phyloP scores from a whole-genome alignment of 148 eudicot genomes.

The Vaccinium macrocarpon region DNA sequence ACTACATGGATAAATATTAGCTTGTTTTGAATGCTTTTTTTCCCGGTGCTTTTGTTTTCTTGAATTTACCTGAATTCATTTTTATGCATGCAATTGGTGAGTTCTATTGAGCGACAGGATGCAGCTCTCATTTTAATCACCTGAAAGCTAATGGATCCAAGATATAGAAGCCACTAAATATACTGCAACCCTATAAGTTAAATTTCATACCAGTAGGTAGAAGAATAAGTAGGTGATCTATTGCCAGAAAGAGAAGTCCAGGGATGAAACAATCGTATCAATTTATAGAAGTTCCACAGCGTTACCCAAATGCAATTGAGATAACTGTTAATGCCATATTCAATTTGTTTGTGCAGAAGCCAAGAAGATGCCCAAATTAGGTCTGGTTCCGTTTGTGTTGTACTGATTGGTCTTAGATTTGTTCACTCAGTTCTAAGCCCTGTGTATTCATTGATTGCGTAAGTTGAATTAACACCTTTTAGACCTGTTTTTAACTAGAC shows the following conservation, averaged over 20 bases:
- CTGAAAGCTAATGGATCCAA: neutral
- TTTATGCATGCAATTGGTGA: neutral
- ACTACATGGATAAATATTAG: neutral
- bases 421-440: neutral
- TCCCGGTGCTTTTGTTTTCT: neutral
- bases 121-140: neutral
- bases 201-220: neutral
- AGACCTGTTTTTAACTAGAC: no score
- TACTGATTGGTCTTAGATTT: neutral
- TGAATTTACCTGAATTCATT: neutral
- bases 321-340: neutral
- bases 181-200: neutral
- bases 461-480: no score
- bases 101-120: neutral
- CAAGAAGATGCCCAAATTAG: neutral
- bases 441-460: neutral
- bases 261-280: neutral
- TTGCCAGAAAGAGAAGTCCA: neutral
- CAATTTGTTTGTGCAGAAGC: neutral
- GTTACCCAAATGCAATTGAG: neutral
- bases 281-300: neutral
- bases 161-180: neutral
- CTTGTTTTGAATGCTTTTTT: neutral
- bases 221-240: neutral
- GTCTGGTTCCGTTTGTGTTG: neutral